Evolutionary conservation across 179 eudicot species (phyloP), one percentile per base, ranked within the genome.

Genomic region (Patellifolia procumbens): DNA sequence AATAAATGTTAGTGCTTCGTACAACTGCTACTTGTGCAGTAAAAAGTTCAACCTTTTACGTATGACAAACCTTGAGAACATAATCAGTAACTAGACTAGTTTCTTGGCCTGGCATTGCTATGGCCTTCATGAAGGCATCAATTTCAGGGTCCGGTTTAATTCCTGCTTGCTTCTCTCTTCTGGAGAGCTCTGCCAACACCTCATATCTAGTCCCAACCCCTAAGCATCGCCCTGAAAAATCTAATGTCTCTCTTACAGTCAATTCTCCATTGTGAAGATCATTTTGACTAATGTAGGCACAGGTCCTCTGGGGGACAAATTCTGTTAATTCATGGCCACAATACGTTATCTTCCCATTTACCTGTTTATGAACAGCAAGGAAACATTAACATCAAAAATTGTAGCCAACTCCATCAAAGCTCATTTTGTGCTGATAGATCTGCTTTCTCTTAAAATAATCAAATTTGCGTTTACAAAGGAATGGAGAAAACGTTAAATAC

Each of bases 111-210:
- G 80, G 34, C 70, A 80, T 52, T 16, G 84, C 69, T 20, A 56
- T 82, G 60, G 81, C 89, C 84, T 90, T 90, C 90, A 88, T 88
- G 81, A 81, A 90, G 42, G 86, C 79, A 72, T 90, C 94, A 28
- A 87, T 81, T 13, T 88, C 92, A 43, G 88, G 86, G 29, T 90
- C 92, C 0, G 94, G 94, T 73, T 81, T 81, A 15, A 87, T 80
- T 28, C 91, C 89, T 31, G 82, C 81, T 49, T 81, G 86, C 83
- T 84, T 88, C 73, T 90, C 90, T 55, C 89, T 79, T 76, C 90
- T 90, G 26, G 80, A 68, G 28, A 90, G 61, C 73, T 90, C 94
- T 39, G 76, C 81, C 43, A 90, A 66, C 64, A 82, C 24, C 52
- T 78, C 85, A 24, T 82, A 72, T 24, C 80, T 62, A 60, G 73